Percentiles rank a stretch among this genome's conserved stretches.
phyloP scores from a whole-genome alignment of 2,329 filamentous ascomycete genomes.

The Penicillium decumbens region DNA sequence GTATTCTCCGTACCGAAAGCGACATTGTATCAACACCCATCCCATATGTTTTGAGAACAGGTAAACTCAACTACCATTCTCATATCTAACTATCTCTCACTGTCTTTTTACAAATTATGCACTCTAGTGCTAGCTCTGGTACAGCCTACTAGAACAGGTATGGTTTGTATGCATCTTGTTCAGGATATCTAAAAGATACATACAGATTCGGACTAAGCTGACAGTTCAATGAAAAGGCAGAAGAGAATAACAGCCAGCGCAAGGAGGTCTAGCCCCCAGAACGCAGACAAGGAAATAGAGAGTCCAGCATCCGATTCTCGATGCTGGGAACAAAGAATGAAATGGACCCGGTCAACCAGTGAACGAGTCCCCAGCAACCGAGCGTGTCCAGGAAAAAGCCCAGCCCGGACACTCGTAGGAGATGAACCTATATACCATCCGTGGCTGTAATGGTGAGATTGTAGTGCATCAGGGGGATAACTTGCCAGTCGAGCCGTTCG shows the following conservation, averaged over 20 bases:
- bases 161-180: constrained; percentile 18
- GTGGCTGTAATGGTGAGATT: constrained; percentile 2
- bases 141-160: background rate
- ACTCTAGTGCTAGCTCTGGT: too few relatives aligned
- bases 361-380: constrained; percentile 21
- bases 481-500: constrained; percentile 1
- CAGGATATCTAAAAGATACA: constrained; percentile 11
- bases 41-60: background rate
- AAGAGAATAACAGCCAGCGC: constrained; percentile 24
- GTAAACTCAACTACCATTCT: background rate
- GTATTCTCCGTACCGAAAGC: too few relatives aligned
- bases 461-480: background rate
- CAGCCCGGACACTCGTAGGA: constrained; percentile 50
- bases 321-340: constrained; percentile 17
- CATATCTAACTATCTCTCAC: too few relatives aligned
- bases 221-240: constrained; percentile 14
- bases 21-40: background rate
- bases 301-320: constrained; percentile 51
- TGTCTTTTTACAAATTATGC: too few relatives aligned
- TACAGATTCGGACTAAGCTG: constrained; percentile 14
- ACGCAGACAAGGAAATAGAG: constrained; percentile 30
- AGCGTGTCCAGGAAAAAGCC: constrained; percentile 37
- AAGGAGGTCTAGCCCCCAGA: constrained; percentile 36
- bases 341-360: constrained; percentile 26
- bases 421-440: constrained; percentile 47